A percentile compares a stretch with the other conserved stretches of the same genome.
phyloP scores from a whole-genome alignment of 495 filamentous ascomycete species.

The Aspergillus haitiensis region DNA sequence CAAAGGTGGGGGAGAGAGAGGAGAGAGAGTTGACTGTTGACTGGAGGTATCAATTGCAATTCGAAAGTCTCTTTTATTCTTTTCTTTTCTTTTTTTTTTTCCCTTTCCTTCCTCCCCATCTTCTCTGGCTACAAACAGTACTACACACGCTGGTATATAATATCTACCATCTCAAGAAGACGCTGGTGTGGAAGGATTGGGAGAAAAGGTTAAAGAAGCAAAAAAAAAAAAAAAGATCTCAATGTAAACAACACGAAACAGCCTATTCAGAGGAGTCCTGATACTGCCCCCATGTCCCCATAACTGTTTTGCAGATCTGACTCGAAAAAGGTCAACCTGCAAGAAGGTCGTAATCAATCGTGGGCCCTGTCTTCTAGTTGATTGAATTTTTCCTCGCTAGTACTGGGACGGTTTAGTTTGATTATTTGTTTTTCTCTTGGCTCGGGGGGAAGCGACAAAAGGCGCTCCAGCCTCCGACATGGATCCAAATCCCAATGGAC shows the following conservation, averaged over 20 bases:
- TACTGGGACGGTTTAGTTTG: neutral
- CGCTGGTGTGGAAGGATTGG: no score
- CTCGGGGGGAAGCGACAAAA: neutral
- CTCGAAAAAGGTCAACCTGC: neutral
- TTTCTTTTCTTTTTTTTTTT: no score
- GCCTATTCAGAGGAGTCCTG: neutral
- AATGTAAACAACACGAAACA: slow-evolving; percentile 1
- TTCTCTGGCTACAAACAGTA: no score
- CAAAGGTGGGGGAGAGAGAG: no score
- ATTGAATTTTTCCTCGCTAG: neutral
- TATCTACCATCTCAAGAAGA: no score
- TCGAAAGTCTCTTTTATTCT: no score
- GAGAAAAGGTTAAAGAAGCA: neutral
- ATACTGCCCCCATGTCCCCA: neutral
- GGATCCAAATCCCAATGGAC: slow-evolving; percentile 1
- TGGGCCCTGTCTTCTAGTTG: slow-evolving; percentile 5
- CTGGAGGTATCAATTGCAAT: no score
- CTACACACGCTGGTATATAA: no score
- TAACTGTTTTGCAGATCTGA: slow-evolving; percentile 1
- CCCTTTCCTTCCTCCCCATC: no score
- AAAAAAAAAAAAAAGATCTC: neutral
- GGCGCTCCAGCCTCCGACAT: slow-evolving; percentile 5
- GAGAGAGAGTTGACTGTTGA: no score
- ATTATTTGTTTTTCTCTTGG: neutral
- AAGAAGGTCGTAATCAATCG: slow-evolving; percentile 12